These are phyloP conservation scores for Axilococcus clingmanii DNA, from an alignment of 139 green algal species.

Conservation along the genomic window DNA sequence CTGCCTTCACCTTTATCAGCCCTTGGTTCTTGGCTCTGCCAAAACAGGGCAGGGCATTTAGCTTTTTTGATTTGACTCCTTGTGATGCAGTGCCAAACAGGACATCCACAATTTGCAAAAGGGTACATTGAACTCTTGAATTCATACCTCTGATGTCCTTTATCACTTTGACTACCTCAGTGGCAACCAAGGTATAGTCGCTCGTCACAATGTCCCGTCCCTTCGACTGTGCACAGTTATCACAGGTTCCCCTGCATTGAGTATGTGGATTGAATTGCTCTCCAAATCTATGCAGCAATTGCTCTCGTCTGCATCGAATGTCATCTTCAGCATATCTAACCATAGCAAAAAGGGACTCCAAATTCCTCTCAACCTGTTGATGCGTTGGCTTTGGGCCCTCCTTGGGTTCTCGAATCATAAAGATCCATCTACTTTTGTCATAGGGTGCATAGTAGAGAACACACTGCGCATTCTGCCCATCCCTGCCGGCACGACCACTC, in stretches of 20 bases:
- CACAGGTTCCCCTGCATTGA: slow-evolving; percentile 60
- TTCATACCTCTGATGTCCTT: no score
- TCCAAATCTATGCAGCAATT: slow-evolving; percentile 79
- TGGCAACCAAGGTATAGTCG: no score
- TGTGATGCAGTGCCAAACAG: no score
- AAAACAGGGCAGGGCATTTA: no score
- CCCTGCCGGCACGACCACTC: slow-evolving; percentile 69
- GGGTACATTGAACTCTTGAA: no score
- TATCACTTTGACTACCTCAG: no score
- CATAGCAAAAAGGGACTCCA: slow-evolving; percentile 74
- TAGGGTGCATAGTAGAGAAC: slow-evolving; percentile 69
- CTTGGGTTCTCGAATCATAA: slow-evolving; percentile 4
- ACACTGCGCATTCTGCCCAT: slow-evolving; percentile 55
- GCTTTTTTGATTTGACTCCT: no score
- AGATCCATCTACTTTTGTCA: slow-evolving; percentile 30
- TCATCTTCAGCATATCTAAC: slow-evolving; percentile 74
- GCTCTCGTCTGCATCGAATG: slow-evolving; percentile 61
- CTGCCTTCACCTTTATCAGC: no score
- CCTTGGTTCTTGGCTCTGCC: no score
- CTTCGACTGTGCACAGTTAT: no score
- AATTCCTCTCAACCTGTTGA: slow-evolving; percentile 49
- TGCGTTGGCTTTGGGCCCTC: neutral
- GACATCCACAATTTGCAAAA: no score
- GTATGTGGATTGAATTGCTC: slow-evolving; percentile 49
- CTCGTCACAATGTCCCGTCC: no score